Evolutionary conservation across 106 monocot species (phyloP), one percentile per base, ranked within the genome.

Genomic region (Chionographis japonica): DNA sequence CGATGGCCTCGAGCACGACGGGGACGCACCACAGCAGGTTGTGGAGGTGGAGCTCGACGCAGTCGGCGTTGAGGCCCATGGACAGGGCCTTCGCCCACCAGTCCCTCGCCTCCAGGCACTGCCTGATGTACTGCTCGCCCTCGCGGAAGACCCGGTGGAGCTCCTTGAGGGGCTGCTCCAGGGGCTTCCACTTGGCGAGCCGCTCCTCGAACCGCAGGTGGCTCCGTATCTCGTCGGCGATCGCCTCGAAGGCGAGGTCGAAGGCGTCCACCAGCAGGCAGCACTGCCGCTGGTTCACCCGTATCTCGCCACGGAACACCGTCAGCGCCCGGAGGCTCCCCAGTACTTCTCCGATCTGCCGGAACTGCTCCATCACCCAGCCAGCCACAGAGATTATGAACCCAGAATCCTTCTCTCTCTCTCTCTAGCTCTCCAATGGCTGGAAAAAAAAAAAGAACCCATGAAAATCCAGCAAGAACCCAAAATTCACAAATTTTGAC

Each of bases 21-120:
- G 83, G 75, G 14, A 92, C 50, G 50, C 82, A 88, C 82, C 85
- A 92, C 2, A 92, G 66, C 19, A 92, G 66, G 63, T 78, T 75
- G 72, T 88, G 72, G 10, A 92, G 50, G 69, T 78, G 69, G 38
- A 78, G 27, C 10, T 92, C 85, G 42, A 82, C 80, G 66, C 82
- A 92, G 39, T 92, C 85, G 37, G 55, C 49, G 77, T 38, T 78
- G 18, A 60, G 77, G 37, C 38, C 66, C 57, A 85, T 40, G 50
- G 81, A 68, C 36, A 85, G 37, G 52, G 80, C 78, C 50, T 68
- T 82, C 12, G 74, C 82, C 83, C 79, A 81, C 88, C 83, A 88
- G 37, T 80, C 78, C 36, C 52, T 62, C 2, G 71, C 40, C 20
- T 92, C 92, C 40, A 88, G 40, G 80, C 85, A 83, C 12, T 67